phyloP scores from a whole-genome alignment of 768 basidiomycete species.

The Lentinus tigrinus region DNA sequence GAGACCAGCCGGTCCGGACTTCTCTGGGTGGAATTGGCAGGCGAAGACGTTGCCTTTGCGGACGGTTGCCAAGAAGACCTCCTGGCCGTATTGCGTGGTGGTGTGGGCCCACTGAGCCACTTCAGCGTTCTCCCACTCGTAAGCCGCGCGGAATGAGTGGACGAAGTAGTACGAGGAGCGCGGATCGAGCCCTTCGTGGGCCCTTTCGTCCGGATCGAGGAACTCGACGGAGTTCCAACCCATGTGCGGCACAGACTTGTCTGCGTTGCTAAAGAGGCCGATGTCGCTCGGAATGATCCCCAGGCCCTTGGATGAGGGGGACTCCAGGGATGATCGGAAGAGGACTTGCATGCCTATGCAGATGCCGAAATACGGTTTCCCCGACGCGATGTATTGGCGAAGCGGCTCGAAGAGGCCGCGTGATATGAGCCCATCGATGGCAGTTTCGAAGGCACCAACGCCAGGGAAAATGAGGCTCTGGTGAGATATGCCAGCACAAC shows the following conservation, averaged over 20 bases:
- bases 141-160: slow-evolving; percentile 88
- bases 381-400: slow-evolving; percentile 77
- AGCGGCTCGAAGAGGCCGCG: slow-evolving; percentile 82
- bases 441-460: slow-evolving; percentile 90
- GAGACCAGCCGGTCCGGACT: slow-evolving; percentile 88
- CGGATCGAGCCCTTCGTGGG: slow-evolving; percentile 47
- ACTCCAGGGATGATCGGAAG: slow-evolving; percentile 84
- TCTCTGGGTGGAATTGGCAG: slow-evolving; percentile 98
- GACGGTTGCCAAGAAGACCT: slow-evolving; percentile 85
- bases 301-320: slow-evolving; percentile 64
- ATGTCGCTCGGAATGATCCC: slow-evolving; percentile 84
- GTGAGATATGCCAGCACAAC: slow-evolving; percentile 14
- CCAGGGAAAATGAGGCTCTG: slow-evolving; percentile 97
- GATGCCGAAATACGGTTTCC: slow-evolving; percentile 94
- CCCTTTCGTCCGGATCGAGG: slow-evolving; percentile 41
- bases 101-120: slow-evolving; percentile 79
- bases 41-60: slow-evolving; percentile 84
- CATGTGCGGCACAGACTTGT: slow-evolving; percentile 95
- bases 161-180: slow-evolving; percentile 92
- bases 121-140: slow-evolving; percentile 55
- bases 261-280: slow-evolving; percentile 60
- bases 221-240: slow-evolving; percentile 88
- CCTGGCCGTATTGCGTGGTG: slow-evolving; percentile 91
- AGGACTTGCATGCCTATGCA: slow-evolving; percentile 99
- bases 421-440: slow-evolving; percentile 70